Evolutionary conservation across 345 rosid genomes (phyloP).

Genomic region (Gossypium bickii): DNA sequence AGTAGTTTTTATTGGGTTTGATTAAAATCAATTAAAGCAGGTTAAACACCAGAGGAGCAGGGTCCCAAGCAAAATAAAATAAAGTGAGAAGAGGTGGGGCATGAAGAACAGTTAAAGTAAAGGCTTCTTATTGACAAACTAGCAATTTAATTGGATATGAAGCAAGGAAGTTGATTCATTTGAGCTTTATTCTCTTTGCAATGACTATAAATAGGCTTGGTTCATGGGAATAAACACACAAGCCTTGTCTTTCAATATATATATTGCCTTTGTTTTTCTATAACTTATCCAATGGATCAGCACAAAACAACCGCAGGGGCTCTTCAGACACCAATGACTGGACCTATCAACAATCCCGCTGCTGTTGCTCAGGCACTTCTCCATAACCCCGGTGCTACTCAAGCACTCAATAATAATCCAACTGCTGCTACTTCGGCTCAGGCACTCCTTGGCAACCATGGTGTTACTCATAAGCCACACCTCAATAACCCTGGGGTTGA

Average conservation of each 20-base stretch:
- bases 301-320: neutral
- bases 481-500: neutral
- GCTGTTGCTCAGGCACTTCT: neutral
- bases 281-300: neutral
- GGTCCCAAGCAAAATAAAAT: neutral
- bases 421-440: neutral
- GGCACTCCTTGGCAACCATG: constrained; percentile 7
- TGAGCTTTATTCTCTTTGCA: constrained; percentile 19
- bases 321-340: neutral
- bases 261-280: neutral
- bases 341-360: neutral
- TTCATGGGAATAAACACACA: constrained; percentile 10
- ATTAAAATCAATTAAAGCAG: neutral
- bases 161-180: constrained; percentile 60
- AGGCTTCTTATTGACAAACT: constrained; percentile 20
- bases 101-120: neutral
- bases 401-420: constrained; percentile 2
- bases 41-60: neutral
- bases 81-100: constrained; percentile 2
- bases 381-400: neutral
- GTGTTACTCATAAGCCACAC: neutral
- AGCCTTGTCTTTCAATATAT: neutral
- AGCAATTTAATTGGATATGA: constrained; percentile 25
- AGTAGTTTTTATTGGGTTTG: neutral
- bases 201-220: constrained; percentile 34